Conservation (phyloP, 2,329 filamentous ascomycete genomes). For the Beauveria asiatica region DNA sequence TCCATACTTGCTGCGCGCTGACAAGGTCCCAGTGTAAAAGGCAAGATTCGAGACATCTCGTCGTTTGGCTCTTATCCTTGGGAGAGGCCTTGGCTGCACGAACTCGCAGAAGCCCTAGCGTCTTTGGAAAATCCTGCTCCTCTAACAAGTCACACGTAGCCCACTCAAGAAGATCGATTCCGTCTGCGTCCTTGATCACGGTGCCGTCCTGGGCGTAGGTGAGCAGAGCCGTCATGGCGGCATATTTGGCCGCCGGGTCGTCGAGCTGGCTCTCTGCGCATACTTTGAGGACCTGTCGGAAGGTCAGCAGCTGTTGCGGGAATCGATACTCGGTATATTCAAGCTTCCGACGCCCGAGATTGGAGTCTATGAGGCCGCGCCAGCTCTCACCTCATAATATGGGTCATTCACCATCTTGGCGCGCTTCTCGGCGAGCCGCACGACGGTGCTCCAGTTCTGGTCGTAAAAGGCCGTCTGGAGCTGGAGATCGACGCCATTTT, state of each 20-base stretch:
- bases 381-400: slow-evolving; percentile 43
- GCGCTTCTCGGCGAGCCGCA: slow-evolving; percentile 44
- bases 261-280: slow-evolving; percentile 46
- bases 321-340: background rate
- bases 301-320: background rate
- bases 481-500: slow-evolving; percentile 43
- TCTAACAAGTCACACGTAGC: slow-evolving; percentile 32
- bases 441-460: slow-evolving; percentile 42
- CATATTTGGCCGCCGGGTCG: slow-evolving; percentile 36
- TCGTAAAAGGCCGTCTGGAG: slow-evolving; percentile 47
- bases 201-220: slow-evolving; percentile 38
- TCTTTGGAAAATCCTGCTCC: slow-evolving; percentile 35
- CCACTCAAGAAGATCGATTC: slow-evolving; percentile 48
- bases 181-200: slow-evolving; percentile 39
- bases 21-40: slow-evolving; percentile 46
- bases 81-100: slow-evolving; percentile 46
- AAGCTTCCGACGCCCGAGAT: background rate
- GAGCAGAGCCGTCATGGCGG: slow-evolving; percentile 35
- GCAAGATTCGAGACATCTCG: slow-evolving; percentile 43
- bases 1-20: slow-evolving; percentile 46
- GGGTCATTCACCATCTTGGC: slow-evolving; percentile 40
- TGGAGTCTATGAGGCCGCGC: background rate
- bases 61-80: slow-evolving; percentile 32
- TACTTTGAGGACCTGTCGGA: slow-evolving; percentile 34
- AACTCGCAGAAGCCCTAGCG: slow-evolving; percentile 40